These are phyloP conservation scores for Paragyromitra xinjiangensis DNA, from an alignment of 495 filamentous ascomycete genomes.

Conservation along the genomic window DNA sequence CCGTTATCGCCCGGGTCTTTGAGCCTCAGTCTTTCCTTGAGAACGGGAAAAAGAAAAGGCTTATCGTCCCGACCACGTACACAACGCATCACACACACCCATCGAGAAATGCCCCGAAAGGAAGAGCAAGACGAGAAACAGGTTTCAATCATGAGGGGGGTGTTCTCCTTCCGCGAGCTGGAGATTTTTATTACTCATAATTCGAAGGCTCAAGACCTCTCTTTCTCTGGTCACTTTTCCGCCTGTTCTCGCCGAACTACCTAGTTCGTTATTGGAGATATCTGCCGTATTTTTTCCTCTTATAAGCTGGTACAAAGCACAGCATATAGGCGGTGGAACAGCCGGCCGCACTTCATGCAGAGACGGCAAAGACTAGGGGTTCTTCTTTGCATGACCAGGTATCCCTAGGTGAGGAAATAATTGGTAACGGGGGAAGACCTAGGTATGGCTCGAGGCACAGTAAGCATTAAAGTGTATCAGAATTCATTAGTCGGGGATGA, in stretches of 20 bases:
- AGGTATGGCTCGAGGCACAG: slow-evolving; percentile 28
- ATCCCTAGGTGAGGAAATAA: slow-evolving; percentile 44
- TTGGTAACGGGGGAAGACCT: slow-evolving; percentile 42
- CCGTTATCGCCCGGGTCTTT: slow-evolving; percentile 50
- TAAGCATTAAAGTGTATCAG: slow-evolving; percentile 48
- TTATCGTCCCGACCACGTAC: slow-evolving; percentile 51
- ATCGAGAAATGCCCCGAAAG: slow-evolving; percentile 48
- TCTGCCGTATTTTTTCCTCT: slow-evolving; percentile 35
- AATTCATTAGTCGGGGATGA: slow-evolving; percentile 39
- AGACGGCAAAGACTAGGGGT: slow-evolving; percentile 42
- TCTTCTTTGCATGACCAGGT: slow-evolving; percentile 39
- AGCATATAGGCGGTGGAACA: slow-evolving; percentile 49
- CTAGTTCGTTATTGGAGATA: slow-evolving; percentile 38
- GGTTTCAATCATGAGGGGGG: slow-evolving; percentile 43
- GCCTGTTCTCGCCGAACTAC: slow-evolving; percentile 32
- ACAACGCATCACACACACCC: slow-evolving; percentile 49
- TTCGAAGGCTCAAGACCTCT: slow-evolving; percentile 21
- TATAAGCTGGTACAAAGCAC: slow-evolving; percentile 44
- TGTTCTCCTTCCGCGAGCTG: slow-evolving; percentile 16
- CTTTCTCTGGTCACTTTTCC: slow-evolving; percentile 33
- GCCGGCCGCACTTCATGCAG: slow-evolving; percentile 46
- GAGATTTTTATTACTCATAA: slow-evolving; percentile 46
- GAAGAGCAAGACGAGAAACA: slow-evolving; percentile 46
- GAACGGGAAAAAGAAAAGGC: slow-evolving; percentile 48
- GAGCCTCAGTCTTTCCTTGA: slow-evolving; percentile 45